phyloP scores from a whole-genome alignment of 2,329 filamentous ascomycete genomes.

The Aspergillus puulaauensis region DNA sequence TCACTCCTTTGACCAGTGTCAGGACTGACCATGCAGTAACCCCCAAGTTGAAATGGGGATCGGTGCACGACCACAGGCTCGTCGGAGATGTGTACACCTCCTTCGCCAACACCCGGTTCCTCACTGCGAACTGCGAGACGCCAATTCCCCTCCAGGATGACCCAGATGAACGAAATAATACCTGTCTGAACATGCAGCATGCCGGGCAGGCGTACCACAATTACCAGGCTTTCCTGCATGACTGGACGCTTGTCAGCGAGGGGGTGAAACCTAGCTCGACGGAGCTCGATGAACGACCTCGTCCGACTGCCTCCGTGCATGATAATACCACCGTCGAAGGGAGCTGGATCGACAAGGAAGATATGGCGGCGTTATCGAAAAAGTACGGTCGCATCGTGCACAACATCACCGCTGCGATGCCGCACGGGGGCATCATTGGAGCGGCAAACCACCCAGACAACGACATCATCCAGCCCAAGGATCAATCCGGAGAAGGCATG shows the following conservation, averaged over 20 bases:
- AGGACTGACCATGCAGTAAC: slow-evolving; percentile 49
- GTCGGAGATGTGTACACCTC: slow-evolving; percentile 58
- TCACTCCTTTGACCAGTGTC: too few relatives aligned
- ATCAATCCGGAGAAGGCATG: slow-evolving; percentile 64
- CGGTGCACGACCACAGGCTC: slow-evolving; percentile 51
- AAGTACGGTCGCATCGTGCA: slow-evolving; percentile 62
- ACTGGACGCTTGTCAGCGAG: slow-evolving; percentile 53
- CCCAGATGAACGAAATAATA: slow-evolving; percentile 42
- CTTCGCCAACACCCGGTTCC: slow-evolving; percentile 64
- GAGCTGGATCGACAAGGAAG: slow-evolving; percentile 64
- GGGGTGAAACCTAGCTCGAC: slow-evolving; percentile 43
- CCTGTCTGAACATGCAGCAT: slow-evolving; percentile 69
- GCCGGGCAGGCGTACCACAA: slow-evolving; percentile 70
- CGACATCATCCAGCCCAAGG: slow-evolving; percentile 66
- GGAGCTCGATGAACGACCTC: slow-evolving; percentile 53
- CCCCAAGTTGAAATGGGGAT: slow-evolving; percentile 65
- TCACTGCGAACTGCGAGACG: slow-evolving; percentile 58
- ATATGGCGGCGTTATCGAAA: slow-evolving; percentile 54
- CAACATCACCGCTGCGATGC: slow-evolving; percentile 75
- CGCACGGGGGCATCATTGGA: slow-evolving; percentile 67
- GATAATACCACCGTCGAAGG: slow-evolving; percentile 72
- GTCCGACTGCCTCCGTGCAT: slow-evolving; percentile 62
- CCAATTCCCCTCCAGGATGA: slow-evolving; percentile 55
- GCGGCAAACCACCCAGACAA: slow-evolving; percentile 65
- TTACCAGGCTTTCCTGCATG: slow-evolving; percentile 59